Percentiles rank a stretch among this genome's conserved stretches.
These are phyloP conservation scores for Tieghemiomyces parasiticus DNA, from an alignment of 192 early-diverging fungal species.

Conservation along the genomic window DNA sequence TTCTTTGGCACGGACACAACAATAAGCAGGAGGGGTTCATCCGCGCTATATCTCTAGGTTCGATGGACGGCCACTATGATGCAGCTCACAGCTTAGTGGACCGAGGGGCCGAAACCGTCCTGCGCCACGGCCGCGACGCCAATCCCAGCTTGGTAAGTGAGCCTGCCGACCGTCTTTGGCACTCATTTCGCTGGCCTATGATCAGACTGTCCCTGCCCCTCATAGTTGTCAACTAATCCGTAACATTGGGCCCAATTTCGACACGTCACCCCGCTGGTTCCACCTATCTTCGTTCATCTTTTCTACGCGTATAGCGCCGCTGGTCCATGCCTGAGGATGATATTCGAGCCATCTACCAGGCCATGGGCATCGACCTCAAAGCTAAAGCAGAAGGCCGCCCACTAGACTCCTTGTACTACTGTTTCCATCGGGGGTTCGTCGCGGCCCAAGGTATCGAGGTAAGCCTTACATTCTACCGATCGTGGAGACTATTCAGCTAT, in stretches of 20 bases:
- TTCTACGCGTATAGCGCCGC: neutral
- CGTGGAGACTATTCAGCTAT: no score
- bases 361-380: neutral
- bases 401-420: neutral
- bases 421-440: neutral
- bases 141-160: neutral
- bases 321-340: neutral
- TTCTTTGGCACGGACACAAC: neutral
- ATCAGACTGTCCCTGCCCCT: no score
- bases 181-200: no score
- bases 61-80: conserved; percentile 2
- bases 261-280: no score
- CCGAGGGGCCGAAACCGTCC: neutral
- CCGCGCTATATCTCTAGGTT: neutral
- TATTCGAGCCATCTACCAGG: neutral
- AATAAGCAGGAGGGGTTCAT: conserved; percentile 4
- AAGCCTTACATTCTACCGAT: no score
- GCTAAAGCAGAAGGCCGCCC: no score
- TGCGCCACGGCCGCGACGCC: neutral
- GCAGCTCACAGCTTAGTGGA: neutral
- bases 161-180: no score
- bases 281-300: no score
- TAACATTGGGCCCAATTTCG: no score
- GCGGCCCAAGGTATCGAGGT: neutral
- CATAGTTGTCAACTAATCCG: no score